Percentiles rank a stretch among this genome's conserved stretches.
These are phyloP conservation scores for Leptographium flavum DNA, from an alignment of 2,329 filamentous ascomycete genomes.

Conservation along the genomic window DNA sequence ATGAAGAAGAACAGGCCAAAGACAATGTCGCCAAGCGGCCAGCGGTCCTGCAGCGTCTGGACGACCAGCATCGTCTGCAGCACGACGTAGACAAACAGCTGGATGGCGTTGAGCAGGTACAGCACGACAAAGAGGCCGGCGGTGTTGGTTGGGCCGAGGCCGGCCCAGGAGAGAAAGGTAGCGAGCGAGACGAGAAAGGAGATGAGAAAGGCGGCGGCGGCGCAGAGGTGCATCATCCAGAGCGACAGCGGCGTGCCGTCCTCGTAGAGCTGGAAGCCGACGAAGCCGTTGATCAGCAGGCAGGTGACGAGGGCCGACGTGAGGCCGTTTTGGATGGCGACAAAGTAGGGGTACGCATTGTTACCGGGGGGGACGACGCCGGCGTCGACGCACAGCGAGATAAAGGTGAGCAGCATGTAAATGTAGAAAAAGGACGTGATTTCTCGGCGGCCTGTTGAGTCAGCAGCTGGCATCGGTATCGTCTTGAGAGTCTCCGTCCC, in stretches of 20 bases:
- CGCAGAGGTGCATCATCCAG: slow-evolving; percentile 76
- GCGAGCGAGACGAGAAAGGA: slow-evolving; percentile 77
- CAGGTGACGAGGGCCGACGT: slow-evolving; percentile 76
- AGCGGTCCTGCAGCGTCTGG: slow-evolving; percentile 84
- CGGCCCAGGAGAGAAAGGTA: slow-evolving; percentile 87
- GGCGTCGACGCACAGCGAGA: slow-evolving; percentile 81
- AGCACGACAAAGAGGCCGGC: slow-evolving; percentile 81
- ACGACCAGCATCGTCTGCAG: slow-evolving; percentile 82
- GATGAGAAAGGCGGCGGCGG: slow-evolving; percentile 68
- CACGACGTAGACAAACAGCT: slow-evolving; percentile 69
- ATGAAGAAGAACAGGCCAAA: slow-evolving; percentile 90
- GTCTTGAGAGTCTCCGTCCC: too few relatives aligned
- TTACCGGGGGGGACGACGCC: slow-evolving; percentile 80
- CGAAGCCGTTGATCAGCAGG: slow-evolving; percentile 91
- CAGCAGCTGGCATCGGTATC: too few relatives aligned
- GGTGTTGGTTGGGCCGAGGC: slow-evolving; percentile 72
- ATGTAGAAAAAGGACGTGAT: slow-evolving; percentile 91
- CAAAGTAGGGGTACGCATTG: slow-evolving; percentile 76
- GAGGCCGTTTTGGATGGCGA: slow-evolving; percentile 73
- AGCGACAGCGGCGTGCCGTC: slow-evolving; percentile 88
- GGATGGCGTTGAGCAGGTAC: slow-evolving; percentile 81
- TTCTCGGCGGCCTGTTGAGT: slow-evolving; percentile 41
- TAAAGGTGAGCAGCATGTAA: slow-evolving; percentile 79
- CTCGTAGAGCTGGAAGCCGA: slow-evolving; percentile 96
- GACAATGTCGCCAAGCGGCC: slow-evolving; percentile 82